These are phyloP conservation scores for Talaromyces borbonicus DNA, from an alignment of 495 filamentous ascomycete genomes.

Conservation along the genomic window DNA sequence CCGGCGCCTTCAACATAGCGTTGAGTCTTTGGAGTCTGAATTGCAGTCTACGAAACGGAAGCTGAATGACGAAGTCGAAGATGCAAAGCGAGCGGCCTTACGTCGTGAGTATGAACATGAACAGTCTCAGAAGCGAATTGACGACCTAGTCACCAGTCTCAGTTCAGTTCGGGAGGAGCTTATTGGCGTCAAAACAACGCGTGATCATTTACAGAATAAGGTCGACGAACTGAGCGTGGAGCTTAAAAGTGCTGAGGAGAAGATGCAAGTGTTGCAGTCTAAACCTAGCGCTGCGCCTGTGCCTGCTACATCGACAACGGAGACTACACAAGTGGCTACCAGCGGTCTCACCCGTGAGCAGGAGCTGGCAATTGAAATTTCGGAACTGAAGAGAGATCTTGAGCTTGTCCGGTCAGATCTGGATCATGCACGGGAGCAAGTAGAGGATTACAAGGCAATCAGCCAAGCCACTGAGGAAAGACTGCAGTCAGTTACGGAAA, in stretches of 20 bases:
- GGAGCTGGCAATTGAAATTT: constrained; percentile 70
- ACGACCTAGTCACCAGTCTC: constrained; percentile 75
- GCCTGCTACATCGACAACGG: constrained; percentile 18
- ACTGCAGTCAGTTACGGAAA: constrained; percentile 64
- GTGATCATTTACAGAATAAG: constrained; percentile 76
- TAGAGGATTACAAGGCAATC: constrained; percentile 83
- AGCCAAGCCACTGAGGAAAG: constrained; percentile 84
- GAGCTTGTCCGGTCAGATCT: constrained; percentile 67
- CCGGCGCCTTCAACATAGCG: constrained; percentile 62
- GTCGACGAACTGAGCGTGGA: constrained; percentile 85
- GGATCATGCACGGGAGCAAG: constrained; percentile 65
- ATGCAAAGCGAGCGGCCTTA: constrained; percentile 63
- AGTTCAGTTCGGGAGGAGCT: constrained; percentile 73
- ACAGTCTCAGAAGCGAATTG: constrained; percentile 77
- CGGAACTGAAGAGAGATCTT: constrained; percentile 73
- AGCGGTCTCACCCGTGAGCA: constrained; percentile 63
- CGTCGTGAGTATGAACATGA: constrained; percentile 82
- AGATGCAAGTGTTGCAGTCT: constrained; percentile 65
- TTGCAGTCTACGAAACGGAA: constrained; percentile 70
- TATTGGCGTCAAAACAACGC: constrained; percentile 68
- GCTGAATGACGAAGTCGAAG: constrained; percentile 73
- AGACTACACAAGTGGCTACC: constrained; percentile 26
- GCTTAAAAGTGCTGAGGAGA: constrained; percentile 79
- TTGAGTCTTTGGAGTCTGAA: constrained; percentile 70
- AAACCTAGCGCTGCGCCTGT: constrained; percentile 47